Evolutionary conservation across 139 green algal species (phyloP), one percentile per base, ranked within the genome.

Genomic region (Tetradesmus lagerheimii): DNA sequence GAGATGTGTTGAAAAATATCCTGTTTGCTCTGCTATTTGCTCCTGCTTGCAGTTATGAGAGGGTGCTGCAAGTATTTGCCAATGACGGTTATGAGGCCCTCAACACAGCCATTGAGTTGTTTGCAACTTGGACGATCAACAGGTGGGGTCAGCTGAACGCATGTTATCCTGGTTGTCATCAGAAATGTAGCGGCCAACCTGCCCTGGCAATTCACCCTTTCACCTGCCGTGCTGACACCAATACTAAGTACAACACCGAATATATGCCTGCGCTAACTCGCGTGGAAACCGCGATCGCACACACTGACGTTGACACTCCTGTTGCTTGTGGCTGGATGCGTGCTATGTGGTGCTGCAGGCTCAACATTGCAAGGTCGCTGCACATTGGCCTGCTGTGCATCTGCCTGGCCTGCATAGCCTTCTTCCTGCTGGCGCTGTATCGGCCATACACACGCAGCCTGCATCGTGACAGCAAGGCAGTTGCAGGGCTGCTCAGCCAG

Each of bases 401-500:
- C 8, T 75, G 27, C 53, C 47, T 91, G 27, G 34, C 39, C 83
- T 87, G n/a, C 80, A 75, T 86, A 34, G 80, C 37, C 1, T 11
- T 47, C 27, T 71, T 86, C 35, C 43, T 86, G 45, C 80, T 86
- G 16, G 37, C 45, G 20, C 31, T 87, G 50, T 77, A 77, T 23
- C 50, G 53, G 37, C 84, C 84, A 6, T 89, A 82, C 66, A 82
- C 45, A 5, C 77, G 5, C 4, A 27, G 25, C 43, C 84, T 89
- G 64, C 86, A 85, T 43, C 57, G 75, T 34, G 87, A 91, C 74
- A 88, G 45, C 37, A 86, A 88, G 75, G 84, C 47, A 38, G 90
- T 93, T 23, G 90, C 76, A 0, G 87, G 86, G 34, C 89, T 93
- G 90, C 75, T 93, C 57, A 88, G 74, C 45, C 90, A 93, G 87